Evolutionary conservation across 768 basidiomycete species (phyloP), one percentile per base, ranked within the genome.

Genomic region (Steccherinum ochraceum): DNA sequence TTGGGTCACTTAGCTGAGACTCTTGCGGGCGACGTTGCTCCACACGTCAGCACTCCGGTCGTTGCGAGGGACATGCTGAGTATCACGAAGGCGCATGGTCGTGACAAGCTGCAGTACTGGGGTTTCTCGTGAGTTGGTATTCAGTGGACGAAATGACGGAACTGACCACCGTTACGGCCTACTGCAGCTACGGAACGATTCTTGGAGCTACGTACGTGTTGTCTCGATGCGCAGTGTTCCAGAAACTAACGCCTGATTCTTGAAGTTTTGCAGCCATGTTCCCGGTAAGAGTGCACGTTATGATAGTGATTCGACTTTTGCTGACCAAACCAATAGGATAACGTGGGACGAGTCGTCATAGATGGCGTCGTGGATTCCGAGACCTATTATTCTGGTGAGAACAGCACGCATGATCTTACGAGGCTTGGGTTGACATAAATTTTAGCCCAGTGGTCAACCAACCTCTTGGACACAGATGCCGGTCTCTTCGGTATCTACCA

Each of bases 331-430:
- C 30, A 7, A 7, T 16, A 35, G 30, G 63, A 69, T 51, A 62
- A 66, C 19, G 58, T 70, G 5, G 67, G 60, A 12, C 63, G 69
- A 20, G 40, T 70, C 1, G 51, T 64, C n/a, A 59, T 69, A 24
- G 69, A 70, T 46, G 69, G 66, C 51, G 53, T 61, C 21, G 39
- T 45, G 35, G 57, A 61, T 48, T 13, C 27, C 5, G 54, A 61
- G 3, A 52, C 48, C 25, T 65, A 58, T 40, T 65, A 58, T 40
- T 20, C 45, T 5, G 47, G 58, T 54, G 12, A 48, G 41, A 21
- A 12, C 16, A 40, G 4, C 56, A 42, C 44, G 45, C n/a, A 7
- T 35, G 30, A 7, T 45, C 20, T 12, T 45, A 12, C 43, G 12
- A 20, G 13, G 24, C 4, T 7, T 12, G 12, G 43, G 12, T 19